phyloP scores from a whole-genome alignment of 176 grass and related monocot species.

The Aegilops sharonensis region DNA sequence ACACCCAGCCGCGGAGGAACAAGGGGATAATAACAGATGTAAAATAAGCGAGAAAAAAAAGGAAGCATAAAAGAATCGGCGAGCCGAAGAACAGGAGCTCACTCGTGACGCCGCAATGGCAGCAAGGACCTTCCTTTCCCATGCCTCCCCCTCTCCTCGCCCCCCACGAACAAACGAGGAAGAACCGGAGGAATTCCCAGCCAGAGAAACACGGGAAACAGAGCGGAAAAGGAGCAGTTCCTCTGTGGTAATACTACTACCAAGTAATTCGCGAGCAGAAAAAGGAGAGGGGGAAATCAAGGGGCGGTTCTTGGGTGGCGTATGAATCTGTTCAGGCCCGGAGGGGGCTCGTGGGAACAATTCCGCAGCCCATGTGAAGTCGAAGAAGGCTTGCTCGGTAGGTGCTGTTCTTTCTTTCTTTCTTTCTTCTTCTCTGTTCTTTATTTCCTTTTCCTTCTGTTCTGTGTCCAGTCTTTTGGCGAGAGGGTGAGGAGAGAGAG shows the following conservation, averaged over 20 bases:
- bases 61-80: slow-evolving; percentile 30
- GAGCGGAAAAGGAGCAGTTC: slow-evolving; percentile 46
- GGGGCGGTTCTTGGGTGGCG: slow-evolving; percentile 19
- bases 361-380: slow-evolving; percentile 31
- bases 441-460: slow-evolving; percentile 47
- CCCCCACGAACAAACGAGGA: slow-evolving; percentile 40
- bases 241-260: not conserved
- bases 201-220: slow-evolving; percentile 22
- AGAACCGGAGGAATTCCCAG: slow-evolving; percentile 36
- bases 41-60: slow-evolving; percentile 33
- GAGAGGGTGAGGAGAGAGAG: slow-evolving; percentile 31
- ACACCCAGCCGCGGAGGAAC: slow-evolving; percentile 26
- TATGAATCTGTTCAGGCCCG: slow-evolving; percentile 48
- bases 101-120: slow-evolving; percentile 99
- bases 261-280: slow-evolving; percentile 37
- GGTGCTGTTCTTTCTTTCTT: slow-evolving; percentile 50
- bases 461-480: slow-evolving; percentile 57
- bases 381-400: slow-evolving; percentile 41
- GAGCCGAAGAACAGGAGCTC: slow-evolving; percentile 71
- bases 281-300: slow-evolving; percentile 36
- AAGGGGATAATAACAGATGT: not conserved
- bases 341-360: slow-evolving; percentile 41
- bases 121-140: slow-evolving; percentile 94
- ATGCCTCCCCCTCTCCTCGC: slow-evolving; percentile 51
- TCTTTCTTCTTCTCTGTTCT: slow-evolving; percentile 4